phyloP scores from a whole-genome alignment of 768 basidiomycete species.

The Hygrocybe coccinea region DNA sequence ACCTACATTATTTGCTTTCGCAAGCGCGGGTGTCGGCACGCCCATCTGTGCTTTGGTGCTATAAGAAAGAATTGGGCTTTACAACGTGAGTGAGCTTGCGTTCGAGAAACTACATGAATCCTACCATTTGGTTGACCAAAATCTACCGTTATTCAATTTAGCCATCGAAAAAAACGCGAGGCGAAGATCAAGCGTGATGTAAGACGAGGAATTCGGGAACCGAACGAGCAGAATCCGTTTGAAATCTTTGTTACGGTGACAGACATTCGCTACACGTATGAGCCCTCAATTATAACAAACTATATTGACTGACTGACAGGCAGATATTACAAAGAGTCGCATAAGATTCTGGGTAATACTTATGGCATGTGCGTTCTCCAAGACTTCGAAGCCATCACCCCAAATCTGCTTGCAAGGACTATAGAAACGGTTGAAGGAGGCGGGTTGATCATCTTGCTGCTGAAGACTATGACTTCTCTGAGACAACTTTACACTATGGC shows the following conservation, averaged over 20 bases:
- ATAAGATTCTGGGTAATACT: slow-evolving; percentile 95
- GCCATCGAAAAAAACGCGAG: slow-evolving; percentile 95
- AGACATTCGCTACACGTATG: slow-evolving; percentile 94
- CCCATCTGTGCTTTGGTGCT: slow-evolving; percentile 95
- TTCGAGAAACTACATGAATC: too few species aligned
- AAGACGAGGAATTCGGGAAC: slow-evolving; percentile 88
- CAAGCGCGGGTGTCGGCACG: slow-evolving; percentile 85
- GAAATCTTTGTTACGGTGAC: slow-evolving; percentile 99
- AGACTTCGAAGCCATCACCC: slow-evolving; percentile 97
- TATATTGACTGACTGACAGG: neutral
- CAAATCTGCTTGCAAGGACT: slow-evolving; percentile 92
- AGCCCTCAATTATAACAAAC: slow-evolving; percentile 15
- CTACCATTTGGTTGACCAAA: neutral
- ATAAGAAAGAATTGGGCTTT: slow-evolving; percentile 97
- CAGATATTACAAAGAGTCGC: slow-evolving; percentile 94
- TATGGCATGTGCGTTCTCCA: slow-evolving; percentile 96
- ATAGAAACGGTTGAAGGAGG: slow-evolving; percentile 99
- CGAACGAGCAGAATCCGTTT: slow-evolving; percentile 94
- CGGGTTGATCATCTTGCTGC: slow-evolving; percentile 76
- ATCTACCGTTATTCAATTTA: slow-evolving; percentile 21
- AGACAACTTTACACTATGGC: slow-evolving; percentile 91
- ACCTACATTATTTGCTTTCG: slow-evolving; percentile 90
- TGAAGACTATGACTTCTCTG: slow-evolving; percentile 93
- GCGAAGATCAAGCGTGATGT: slow-evolving; percentile 95
- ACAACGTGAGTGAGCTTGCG: slow-evolving; percentile 56